A percentile compares a stretch with the other conserved stretches of the same genome.
These are phyloP conservation scores for Tetrapisispora namnaoensis DNA, from an alignment of 805 yeast species.

Conservation along the genomic window DNA sequence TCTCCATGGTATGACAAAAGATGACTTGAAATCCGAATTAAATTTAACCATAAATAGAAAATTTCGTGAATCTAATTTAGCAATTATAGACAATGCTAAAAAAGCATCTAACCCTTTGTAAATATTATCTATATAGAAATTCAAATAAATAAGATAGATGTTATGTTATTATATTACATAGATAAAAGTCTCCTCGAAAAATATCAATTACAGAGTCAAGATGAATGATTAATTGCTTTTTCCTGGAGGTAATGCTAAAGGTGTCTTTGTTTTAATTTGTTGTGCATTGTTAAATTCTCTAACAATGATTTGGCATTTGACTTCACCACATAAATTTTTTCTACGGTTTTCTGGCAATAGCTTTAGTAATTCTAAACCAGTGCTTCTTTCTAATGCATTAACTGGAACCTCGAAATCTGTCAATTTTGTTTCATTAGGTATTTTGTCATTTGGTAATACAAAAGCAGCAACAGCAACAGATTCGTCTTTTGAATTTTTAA, in stretches of 20 bases:
- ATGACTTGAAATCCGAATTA: constrained; percentile 22
- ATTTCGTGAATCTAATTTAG: constrained; percentile 8
- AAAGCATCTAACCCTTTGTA: neutral
- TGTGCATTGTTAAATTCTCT: constrained; percentile 55
- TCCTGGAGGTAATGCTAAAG: constrained; percentile 17
- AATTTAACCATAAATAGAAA: constrained; percentile 16
- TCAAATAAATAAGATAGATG: constrained; percentile 7
- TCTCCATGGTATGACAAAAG: constrained; percentile 12
- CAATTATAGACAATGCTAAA: neutral
- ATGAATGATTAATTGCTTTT: constrained; percentile 1
- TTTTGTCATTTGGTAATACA: constrained; percentile 81
- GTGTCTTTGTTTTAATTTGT: constrained; percentile 9
- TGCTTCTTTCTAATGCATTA: constrained; percentile 77
- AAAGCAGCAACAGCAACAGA: constrained; percentile 76
- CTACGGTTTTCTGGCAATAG: constrained; percentile 49
- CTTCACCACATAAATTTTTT: constrained; percentile 68
- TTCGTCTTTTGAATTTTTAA: constrained; percentile 25
- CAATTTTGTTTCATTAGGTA: constrained; percentile 61
- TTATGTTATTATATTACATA: neutral
- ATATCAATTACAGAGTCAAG: neutral
- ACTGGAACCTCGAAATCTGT: constrained; percentile 77
- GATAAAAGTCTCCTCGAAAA: neutral
- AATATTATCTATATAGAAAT: neutral
- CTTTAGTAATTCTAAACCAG: constrained; percentile 75
- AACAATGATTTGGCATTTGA: constrained; percentile 67